phyloP scores from a whole-genome alignment of 2,329 filamentous ascomycete species.

The Fusarium sp. region DNA sequence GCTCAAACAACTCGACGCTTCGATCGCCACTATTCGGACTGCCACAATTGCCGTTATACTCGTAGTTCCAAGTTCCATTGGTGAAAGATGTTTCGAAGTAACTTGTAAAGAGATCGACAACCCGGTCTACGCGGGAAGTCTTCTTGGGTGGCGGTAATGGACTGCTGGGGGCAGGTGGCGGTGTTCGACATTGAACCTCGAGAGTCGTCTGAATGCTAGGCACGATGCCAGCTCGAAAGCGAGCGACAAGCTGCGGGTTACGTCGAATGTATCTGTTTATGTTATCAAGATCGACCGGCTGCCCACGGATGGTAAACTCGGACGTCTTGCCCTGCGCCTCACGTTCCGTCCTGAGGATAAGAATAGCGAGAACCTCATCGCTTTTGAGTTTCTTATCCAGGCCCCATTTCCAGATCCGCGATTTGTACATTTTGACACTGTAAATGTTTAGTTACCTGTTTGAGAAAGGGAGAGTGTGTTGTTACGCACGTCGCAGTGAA shows the following conservation, averaged over 20 bases:
- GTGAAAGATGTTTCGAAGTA: conserved; percentile 51
- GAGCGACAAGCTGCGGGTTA: conserved; percentile 53
- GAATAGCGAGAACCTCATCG: conserved; percentile 56
- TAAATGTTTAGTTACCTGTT: background rate
- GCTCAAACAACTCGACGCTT: conserved; percentile 53
- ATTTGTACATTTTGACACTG: conserved; percentile 60
- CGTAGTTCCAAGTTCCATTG: conserved; percentile 47
- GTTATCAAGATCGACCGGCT: conserved; percentile 55
- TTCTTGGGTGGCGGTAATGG: conserved; percentile 44
- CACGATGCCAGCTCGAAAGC: conserved; percentile 49
- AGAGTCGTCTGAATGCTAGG: conserved; percentile 50
- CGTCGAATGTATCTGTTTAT: conserved; percentile 57
- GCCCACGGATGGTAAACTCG: conserved; percentile 55
- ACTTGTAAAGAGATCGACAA: conserved; percentile 47
- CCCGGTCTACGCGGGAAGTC: conserved; percentile 44
- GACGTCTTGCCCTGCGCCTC: conserved; percentile 52
- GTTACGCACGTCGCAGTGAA: conserved; percentile 56
- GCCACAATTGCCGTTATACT: conserved; percentile 50
- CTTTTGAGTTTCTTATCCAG: conserved; percentile 59
- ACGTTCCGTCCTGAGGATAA: conserved; percentile 54
- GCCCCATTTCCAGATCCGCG: conserved; percentile 57
- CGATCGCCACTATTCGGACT: conserved; percentile 45
- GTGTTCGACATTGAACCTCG: conserved; percentile 52
- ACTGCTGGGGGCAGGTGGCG: conserved; percentile 41
- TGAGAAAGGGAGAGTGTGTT: background rate